Base-by-base conservation (phyloP, 2,329 filamentous ascomycete species). In the Diaporthe sp. region DNA sequence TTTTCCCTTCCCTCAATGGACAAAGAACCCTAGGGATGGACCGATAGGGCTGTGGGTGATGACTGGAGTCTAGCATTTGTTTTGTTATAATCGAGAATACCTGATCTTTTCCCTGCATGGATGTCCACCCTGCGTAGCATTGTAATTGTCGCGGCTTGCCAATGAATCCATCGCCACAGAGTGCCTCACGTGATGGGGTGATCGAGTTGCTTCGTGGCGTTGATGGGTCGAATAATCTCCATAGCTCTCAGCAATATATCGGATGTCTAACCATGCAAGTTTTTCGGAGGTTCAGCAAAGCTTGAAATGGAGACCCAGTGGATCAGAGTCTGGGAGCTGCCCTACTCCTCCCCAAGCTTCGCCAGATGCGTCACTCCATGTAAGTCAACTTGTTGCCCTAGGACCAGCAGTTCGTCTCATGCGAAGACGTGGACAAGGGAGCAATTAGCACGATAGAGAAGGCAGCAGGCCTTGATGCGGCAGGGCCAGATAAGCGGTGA, bases 21-120 rank as follows among this genome's bases (percentile, higher is more conserved):
- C 7, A n/a, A 47, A 31, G 34, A 39, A 42, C 42, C 47, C 71
- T 65, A 39, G 55, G 61, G 65, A 70, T 25, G n/a, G 31, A 28
- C 49, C 63, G 58, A 63, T 15, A 51, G 49, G 74, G 53, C 31
- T 53, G 68, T 51, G 63, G 63, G 31, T 25, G 49, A 72, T 72
- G 58, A 63, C 47, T 37, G 74, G 71, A 63, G 74, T 73, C 63
- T 76, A 73, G 74, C 74, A 73, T 70, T 73, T 58, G 51, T 47
- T 55, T 58, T 76, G 47, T 68, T 42, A 73, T 65, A 55, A 63
- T 67, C 70, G 31, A 67, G 47, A 67, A 67, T 42, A 73, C 49
- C 60, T 67, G n/a, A 42, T 25, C 44, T 49, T 47, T 37, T 8
- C 25, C 57, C 25, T 53, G 57, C n/a, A 3, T 72, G 9, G 13